These are phyloP conservation scores for Hyaloperonospora brassicae DNA, from an alignment of 352 stramenopile species.

Conservation along the genomic window DNA sequence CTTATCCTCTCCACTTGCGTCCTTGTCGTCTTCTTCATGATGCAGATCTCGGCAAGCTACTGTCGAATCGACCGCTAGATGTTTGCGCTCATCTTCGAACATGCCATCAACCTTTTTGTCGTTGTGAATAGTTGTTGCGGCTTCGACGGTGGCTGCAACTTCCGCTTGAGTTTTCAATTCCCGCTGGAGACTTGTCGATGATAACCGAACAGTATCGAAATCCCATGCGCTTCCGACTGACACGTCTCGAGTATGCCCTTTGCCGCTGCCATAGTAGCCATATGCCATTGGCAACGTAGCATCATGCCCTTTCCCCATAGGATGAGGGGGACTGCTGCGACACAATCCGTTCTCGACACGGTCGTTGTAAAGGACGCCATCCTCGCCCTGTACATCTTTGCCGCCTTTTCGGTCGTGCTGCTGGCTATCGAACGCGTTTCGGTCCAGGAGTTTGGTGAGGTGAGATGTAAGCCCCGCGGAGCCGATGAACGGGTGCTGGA, in stretches of 20 bases:
- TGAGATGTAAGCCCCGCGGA: slow-evolving; percentile 60
- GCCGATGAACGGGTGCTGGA: slow-evolving; percentile 81
- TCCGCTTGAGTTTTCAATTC: slow-evolving; percentile 27
- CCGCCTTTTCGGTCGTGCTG: slow-evolving; percentile 12
- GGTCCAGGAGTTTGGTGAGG: slow-evolving; percentile 60
- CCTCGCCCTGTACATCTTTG: slow-evolving; percentile 5
- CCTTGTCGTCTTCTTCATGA: slow-evolving; percentile 20
- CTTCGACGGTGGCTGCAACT: slow-evolving; percentile 7
- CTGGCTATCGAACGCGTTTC: slow-evolving; percentile 29
- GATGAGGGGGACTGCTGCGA: slow-evolving; percentile 8
- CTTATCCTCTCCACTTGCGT: slow-evolving; percentile 31
- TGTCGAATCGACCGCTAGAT: slow-evolving; percentile 6
- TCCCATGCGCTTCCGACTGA: slow-evolving; percentile 62
- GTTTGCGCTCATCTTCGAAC: slow-evolving; percentile 4
- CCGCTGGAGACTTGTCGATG: slow-evolving; percentile 30
- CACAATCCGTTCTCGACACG: slow-evolving; percentile 3
- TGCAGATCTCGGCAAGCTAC: slow-evolving; percentile 5
- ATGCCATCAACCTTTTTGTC: slow-evolving; percentile 1
- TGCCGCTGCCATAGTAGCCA: slow-evolving; percentile 30
- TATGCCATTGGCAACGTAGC: slow-evolving; percentile 20
- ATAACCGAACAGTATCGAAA: slow-evolving; percentile 67
- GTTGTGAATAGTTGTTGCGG: slow-evolving; percentile 1
- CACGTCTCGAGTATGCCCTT: slow-evolving; percentile 32
- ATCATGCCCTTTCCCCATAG: slow-evolving; percentile 12
- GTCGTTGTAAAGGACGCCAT: slow-evolving; percentile 11